A percentile compares a stretch with the other conserved stretches of the same genome.
phyloP scores from a whole-genome alignment of 2,329 filamentous ascomycete species.

The Trichoderma harzianum region DNA sequence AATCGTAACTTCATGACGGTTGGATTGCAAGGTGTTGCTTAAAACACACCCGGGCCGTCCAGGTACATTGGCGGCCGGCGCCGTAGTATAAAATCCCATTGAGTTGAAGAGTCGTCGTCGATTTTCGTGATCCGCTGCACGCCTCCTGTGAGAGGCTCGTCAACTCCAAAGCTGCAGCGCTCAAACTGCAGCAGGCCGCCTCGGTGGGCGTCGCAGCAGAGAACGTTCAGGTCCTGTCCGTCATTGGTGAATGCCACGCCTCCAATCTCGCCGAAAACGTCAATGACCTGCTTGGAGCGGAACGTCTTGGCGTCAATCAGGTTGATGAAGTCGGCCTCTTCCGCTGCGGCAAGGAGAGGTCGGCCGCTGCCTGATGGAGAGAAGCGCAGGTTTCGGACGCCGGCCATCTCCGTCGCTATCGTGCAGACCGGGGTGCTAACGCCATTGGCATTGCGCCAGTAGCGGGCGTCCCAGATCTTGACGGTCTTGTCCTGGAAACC shows the following conservation, averaged over 20 bases:
- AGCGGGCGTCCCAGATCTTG: conserved; percentile 73
- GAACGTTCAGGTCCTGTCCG: conserved; percentile 64
- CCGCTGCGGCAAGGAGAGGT: conserved; percentile 66
- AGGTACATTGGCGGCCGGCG: conserved; percentile 17
- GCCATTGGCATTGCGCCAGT: conserved; percentile 57
- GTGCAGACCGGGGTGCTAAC: conserved; percentile 46
- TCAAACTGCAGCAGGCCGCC: conserved; percentile 66
- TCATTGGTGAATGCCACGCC: conserved; percentile 65
- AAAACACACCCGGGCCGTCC: conserved; percentile 26
- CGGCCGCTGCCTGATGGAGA: conserved; percentile 67
- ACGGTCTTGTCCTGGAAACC: conserved; percentile 72
- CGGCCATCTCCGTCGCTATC: conserved; percentile 63
- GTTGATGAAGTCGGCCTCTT: conserved; percentile 71
- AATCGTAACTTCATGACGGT: conserved; percentile 13
- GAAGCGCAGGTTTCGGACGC: conserved; percentile 67
- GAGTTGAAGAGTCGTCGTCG: background rate
- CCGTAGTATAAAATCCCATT: conserved; percentile 12
- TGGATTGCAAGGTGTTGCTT: background rate
- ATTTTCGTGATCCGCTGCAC: background rate
- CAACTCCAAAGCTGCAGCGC: conserved; percentile 35
- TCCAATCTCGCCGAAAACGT: conserved; percentile 72
- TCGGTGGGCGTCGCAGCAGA: conserved; percentile 62
- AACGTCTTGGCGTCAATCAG: conserved; percentile 67
- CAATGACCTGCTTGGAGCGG: conserved; percentile 63
- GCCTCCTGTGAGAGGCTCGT: conserved; percentile 25